These are phyloP conservation scores for Barnettozyma sucrosica DNA, from an alignment of 805 yeast species.

Conservation along the genomic window DNA sequence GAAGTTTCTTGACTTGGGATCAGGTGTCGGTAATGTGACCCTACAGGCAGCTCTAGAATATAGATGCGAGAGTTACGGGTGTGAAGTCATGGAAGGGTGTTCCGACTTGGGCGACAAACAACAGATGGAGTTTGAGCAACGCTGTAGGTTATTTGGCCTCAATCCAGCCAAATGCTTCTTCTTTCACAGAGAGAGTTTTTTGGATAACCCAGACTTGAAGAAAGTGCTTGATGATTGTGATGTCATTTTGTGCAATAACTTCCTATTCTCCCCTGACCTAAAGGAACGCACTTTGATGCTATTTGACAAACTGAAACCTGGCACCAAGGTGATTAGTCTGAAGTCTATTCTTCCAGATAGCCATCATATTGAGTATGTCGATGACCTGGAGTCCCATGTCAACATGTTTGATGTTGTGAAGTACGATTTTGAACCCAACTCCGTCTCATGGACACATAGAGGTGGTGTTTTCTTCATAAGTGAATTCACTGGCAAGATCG, in stretches of 20 bases:
- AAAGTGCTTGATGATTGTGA: constrained; percentile 54
- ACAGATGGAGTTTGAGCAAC: constrained; percentile 45
- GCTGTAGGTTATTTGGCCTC: constrained; percentile 62
- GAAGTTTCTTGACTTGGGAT: constrained; percentile 82
- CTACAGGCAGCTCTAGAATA: constrained; percentile 84
- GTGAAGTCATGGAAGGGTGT: constrained; percentile 85
- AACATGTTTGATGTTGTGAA: constrained; percentile 61
- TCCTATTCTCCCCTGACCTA: constrained; percentile 71
- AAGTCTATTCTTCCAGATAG: constrained; percentile 76
- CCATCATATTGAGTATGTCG: constrained; percentile 46
- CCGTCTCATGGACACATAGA: constrained; percentile 85
- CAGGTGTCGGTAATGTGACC: constrained; percentile 91
- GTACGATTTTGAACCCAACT: constrained; percentile 56
- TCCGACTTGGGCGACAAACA: constrained; percentile 62
- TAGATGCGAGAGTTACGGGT: constrained; percentile 82
- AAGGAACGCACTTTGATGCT: constrained; percentile 63
- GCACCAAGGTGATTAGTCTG: constrained; percentile 73
- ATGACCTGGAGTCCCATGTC: constrained; percentile 49
- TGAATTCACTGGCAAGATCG: constrained; percentile 23
- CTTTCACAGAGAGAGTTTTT: constrained; percentile 66
- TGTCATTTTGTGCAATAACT: constrained; percentile 76
- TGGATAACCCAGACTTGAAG: constrained; percentile 52
- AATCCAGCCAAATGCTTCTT: constrained; percentile 49
- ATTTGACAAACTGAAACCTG: constrained; percentile 58
- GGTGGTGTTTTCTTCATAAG: constrained; percentile 77